Base-by-base conservation (phyloP, 2,329 filamentous ascomycete species). In the Aspergillus arachidicola region DNA sequence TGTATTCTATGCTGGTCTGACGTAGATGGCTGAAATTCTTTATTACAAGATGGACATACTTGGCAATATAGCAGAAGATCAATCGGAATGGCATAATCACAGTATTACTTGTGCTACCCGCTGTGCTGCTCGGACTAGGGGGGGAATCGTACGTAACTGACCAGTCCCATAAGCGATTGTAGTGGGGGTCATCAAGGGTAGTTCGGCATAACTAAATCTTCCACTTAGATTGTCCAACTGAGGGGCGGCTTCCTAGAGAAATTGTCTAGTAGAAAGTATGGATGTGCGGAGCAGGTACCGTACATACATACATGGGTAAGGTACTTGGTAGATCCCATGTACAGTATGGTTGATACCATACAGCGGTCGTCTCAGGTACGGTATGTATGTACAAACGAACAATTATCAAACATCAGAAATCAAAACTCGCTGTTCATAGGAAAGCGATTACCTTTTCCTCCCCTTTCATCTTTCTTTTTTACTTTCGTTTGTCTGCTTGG, bases 181-280 rank as follows among this genome's bases (percentile, higher is more conserved):
- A 55, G 60, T 62, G 60, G 60, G 60, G 60, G 43, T 46, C 36
- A 56, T 34, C 21, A 55, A 58, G 60, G 60, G 46, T 59, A 53
- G 36, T 59, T 57, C 38, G 60, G 58, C 58, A 60, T 51, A 51
- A 51, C 26, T 51, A 19, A 34, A 51, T 51, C 28, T 34, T 30
- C 46, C 48, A 16, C 23, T 46, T 11, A 46, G 43, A 23, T 48
- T 11, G 45, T 28, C 9, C 30, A 19, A 23, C 21, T 34, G 46
- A 59, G 57, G 57, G 57, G 57, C 57, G 57, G 21, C 32, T 51
- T 51, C 48, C 48, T n/a, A 59, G 34, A 46, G 21, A 53, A 59
- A 53, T 36, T 38, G 28, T 36, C 57, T 50, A 23, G 32, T 26
- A 26, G 46, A 30, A 41, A 41, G 57, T 28, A 53, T 53, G 57